Percentiles rank a stretch among this genome's conserved stretches.
phyloP scores from a whole-genome alignment of 163 green algal genomes.

The Picocystis sp. region DNA sequence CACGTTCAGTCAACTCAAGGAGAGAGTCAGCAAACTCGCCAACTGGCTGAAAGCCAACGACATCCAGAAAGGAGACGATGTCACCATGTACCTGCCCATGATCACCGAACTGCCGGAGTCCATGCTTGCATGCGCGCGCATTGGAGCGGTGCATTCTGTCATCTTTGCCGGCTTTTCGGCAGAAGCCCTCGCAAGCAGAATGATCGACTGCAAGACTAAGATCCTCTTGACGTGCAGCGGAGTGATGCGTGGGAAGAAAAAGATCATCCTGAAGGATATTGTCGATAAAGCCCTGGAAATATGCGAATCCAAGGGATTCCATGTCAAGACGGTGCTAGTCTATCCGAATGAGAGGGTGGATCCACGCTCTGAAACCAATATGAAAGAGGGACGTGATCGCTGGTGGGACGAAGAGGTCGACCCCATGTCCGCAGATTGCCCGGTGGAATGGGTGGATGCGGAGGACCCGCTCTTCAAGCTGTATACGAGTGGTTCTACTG shows the following conservation, averaged over 20 bases:
- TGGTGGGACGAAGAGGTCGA: constrained; percentile 58
- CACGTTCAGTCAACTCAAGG: constrained; percentile 60
- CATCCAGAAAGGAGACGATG: constrained; percentile 64
- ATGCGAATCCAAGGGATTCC: constrained; percentile 11
- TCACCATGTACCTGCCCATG: constrained; percentile 93
- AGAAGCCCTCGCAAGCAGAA: constrained; percentile 46
- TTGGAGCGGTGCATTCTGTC: constrained; percentile 57
- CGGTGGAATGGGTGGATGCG: constrained; percentile 67
- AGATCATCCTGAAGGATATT: constrained; percentile 75
- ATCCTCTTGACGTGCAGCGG: constrained; percentile 33
- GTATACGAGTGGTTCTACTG: constrained; percentile 63
- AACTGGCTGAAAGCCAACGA: constrained; percentile 72
- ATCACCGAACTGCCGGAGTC: constrained; percentile 53
- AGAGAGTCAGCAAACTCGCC: constrained; percentile 33
- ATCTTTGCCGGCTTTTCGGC: constrained; percentile 65
- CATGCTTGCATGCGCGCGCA: constrained; percentile 44
- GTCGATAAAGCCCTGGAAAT: constrained; percentile 53
- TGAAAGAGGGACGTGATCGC: constrained; percentile 36
- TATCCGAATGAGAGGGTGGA: constrained; percentile 16
- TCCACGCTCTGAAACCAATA: constrained; percentile 1
- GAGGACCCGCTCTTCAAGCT: constrained; percentile 83
- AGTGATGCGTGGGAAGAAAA: constrained; percentile 58
- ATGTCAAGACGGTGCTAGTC: constrained; percentile 11
- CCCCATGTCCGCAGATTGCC: constrained; percentile 25
- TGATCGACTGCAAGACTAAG: constrained; percentile 28